Percentiles rank a stretch among this genome's conserved stretches.
Conservation (phyloP, 2,329 filamentous ascomycete genomes). For the Fusarium irregulare region DNA sequence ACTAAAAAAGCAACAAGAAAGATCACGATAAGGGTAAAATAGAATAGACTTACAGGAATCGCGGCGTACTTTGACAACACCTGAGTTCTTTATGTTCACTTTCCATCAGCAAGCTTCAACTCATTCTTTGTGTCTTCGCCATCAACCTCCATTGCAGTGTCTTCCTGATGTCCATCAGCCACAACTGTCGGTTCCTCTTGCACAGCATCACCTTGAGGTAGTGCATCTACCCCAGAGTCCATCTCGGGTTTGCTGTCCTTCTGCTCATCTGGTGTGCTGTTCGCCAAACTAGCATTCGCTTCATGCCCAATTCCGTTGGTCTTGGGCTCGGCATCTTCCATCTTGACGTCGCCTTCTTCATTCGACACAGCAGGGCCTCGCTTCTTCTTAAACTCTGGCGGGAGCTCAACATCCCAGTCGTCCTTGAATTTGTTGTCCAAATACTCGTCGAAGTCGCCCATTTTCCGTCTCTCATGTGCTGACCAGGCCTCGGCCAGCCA, state of each 20-base stretch:
- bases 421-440: conserved; percentile 58
- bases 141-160: conserved; percentile 28
- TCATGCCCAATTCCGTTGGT: neutral
- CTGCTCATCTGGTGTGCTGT: neutral
- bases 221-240: neutral
- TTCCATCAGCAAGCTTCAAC: neutral
- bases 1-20: neutral
- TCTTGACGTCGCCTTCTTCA: conserved; percentile 23
- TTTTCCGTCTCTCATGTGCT: conserved; percentile 61
- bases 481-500: conserved; percentile 65
- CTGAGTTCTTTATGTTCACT: neutral
- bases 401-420: conserved; percentile 60
- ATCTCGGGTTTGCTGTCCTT: neutral
- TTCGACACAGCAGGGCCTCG: neutral
- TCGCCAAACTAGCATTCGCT: conserved; percentile 4
- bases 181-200: neutral
- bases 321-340: conserved; percentile 16
- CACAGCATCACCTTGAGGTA: neutral
- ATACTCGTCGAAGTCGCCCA: conserved; percentile 63
- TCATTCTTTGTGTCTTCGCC: conserved; percentile 14
- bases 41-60: neutral
- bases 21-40: neutral
- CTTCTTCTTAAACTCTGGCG: conserved; percentile 47
- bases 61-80: neutral
- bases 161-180: conserved; percentile 1